Percentiles rank a stretch among this genome's conserved stretches.
phyloP scores from a whole-genome alignment of 805 yeast species.

The Barnettozyma populi region DNA sequence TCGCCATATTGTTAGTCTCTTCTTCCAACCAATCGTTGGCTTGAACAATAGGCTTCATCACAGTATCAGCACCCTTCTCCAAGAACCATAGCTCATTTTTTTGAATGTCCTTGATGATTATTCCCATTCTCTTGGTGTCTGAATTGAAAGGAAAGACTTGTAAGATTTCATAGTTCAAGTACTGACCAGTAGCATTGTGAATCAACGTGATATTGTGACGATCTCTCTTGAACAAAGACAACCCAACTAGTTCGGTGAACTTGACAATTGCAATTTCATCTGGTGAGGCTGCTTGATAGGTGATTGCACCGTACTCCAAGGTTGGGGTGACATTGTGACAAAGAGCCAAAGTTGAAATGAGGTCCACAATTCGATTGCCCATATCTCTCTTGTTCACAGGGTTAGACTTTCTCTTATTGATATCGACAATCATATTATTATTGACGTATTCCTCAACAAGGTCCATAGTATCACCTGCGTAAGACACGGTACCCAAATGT shows the following conservation, averaged over 20 bases:
- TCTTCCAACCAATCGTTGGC: slow-evolving; percentile 95
- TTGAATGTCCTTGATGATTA: slow-evolving; percentile 59
- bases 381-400: slow-evolving; percentile 54
- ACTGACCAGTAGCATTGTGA: slow-evolving; percentile 52
- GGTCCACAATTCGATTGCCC: slow-evolving; percentile 69
- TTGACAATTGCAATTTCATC: slow-evolving; percentile 97
- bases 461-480: slow-evolving; percentile 89
- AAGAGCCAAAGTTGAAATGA: slow-evolving; percentile 78
- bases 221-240: slow-evolving; percentile 76
- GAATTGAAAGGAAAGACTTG: slow-evolving; percentile 93
- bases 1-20: slow-evolving; percentile 95
- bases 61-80: slow-evolving; percentile 95
- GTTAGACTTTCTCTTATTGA: slow-evolving; percentile 20
- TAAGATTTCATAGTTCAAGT: slow-evolving; percentile 57
- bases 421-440: slow-evolving; percentile 5
- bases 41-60: slow-evolving; percentile 79
- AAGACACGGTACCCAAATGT: slow-evolving; percentile 89
- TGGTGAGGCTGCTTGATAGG: slow-evolving; percentile 97
- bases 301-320: slow-evolving; percentile 63
- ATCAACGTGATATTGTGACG: slow-evolving; percentile 64
- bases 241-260: slow-evolving; percentile 82
- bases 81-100: slow-evolving; percentile 77
- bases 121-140: slow-evolving; percentile 95
- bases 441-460: slow-evolving; percentile 67
- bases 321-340: slow-evolving; percentile 98